Conservation (phyloP, 129 eudicot species). For the Gnaphalium uliginosum region DNA sequence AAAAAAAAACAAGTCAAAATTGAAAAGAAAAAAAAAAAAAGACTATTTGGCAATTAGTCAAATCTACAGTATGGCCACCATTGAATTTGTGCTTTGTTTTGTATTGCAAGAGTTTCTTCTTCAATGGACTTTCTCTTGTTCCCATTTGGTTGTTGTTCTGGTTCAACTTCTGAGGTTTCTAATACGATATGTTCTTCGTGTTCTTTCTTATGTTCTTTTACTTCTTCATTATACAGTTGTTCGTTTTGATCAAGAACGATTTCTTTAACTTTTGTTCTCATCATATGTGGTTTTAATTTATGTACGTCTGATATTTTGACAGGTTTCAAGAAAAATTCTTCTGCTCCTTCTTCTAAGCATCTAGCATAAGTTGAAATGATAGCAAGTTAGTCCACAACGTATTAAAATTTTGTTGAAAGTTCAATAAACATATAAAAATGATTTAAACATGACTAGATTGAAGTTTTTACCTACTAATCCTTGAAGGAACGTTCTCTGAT, state of each 20-base stretch:
- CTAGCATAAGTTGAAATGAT: conserved; percentile 34
- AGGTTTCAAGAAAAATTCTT: conserved; percentile 89
- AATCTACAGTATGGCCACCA: conserved; percentile 58
- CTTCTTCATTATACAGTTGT: conserved; percentile 32
- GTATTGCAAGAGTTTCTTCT: conserved; percentile 52
- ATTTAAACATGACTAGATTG: not conserved
- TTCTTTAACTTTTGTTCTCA: conserved; percentile 57
- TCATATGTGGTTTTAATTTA: conserved; percentile 81
- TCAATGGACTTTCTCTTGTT: conserved; percentile 68
- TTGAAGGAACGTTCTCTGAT: conserved; percentile 91
- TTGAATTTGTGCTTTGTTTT: conserved; percentile 63
- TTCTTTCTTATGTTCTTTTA: conserved; percentile 16
- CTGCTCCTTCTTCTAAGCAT: conserved; percentile 97
- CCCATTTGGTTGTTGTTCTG: conserved; percentile 40
- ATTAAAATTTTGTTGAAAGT: not conserved
- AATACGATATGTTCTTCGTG: conserved; percentile 1
- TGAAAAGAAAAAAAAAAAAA: conserved; percentile 13
- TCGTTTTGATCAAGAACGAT: conserved; percentile 28
- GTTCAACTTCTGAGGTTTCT: conserved; percentile 30
- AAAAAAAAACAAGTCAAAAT: conserved; percentile 23
- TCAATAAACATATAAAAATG: not conserved
- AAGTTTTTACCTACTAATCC: conserved; percentile 71
- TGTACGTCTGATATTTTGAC: conserved; percentile 79
- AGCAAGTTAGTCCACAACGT: conserved; percentile 8
- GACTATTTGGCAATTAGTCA: conserved; percentile 28